Base-by-base conservation (phyloP, 441 rosid species). In the Corymbia calophylla region DNA sequence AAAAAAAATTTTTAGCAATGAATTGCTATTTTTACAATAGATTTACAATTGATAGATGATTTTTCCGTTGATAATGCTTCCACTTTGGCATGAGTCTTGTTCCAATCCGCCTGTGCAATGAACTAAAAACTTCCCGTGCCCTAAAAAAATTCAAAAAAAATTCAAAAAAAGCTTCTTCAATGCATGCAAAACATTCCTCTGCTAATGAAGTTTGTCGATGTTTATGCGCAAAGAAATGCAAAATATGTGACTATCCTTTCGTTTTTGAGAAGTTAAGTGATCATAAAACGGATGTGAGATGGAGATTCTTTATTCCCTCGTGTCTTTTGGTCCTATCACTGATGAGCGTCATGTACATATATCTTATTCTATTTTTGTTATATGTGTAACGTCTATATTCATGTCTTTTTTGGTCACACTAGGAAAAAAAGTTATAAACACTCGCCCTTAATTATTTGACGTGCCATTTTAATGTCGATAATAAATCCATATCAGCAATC, bases 41-140 rank as follows among this genome's bases (percentile, higher is more conserved):
- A 58, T 25, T 58, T 58, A 58, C 25, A 4, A 58, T 1, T 9
- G 0, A 56, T 58, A 23, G 14, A 0, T 21, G 25, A 58, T 23
- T 58, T 58, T 58, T 58, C 25, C 64, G 11, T 58, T 58, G 64
- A 58, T 58, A 58, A 58, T 58, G 64, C 62, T 58, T 58, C 29
- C 29, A 58, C 29, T 21, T 23, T 56, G 25, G 25, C 3, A 58
- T 58, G n/a, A 58, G 64, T 58, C n/a, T 58, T 58, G n/a, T 58
- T 29, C 64, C 64, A 58, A 58, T 58, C n/a, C 25, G n/a, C 64
- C 6, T 58, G n/a, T 58, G 64, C 64, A 58, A 58, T 58, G 10
- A 58, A 58, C 64, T 25, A 5, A 58, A 25, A 10, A 25, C 64
- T 58, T 58, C 64, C 14, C 11, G n/a, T 25, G n/a, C 64, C 64